These are phyloP conservation scores for Vaccinium macrocarpon DNA, from an alignment of 148 eudicot species.

Conservation along the genomic window DNA sequence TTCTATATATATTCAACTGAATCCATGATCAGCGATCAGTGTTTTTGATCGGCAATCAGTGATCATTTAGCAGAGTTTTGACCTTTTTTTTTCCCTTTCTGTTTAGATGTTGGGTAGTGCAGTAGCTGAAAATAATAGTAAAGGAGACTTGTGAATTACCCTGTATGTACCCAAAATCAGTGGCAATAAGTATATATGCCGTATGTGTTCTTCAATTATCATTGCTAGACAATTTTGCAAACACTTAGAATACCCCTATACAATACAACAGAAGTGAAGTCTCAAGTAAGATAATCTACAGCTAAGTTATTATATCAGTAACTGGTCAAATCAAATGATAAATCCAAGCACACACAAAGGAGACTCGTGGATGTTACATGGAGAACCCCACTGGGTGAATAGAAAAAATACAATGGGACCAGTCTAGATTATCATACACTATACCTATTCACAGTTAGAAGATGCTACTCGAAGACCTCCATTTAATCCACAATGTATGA, in stretches of 20 bases:
- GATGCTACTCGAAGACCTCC: too few species aligned
- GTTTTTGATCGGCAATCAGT: too few species aligned
- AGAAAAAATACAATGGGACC: not conserved
- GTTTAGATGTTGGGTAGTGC: not conserved
- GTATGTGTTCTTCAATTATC: not conserved
- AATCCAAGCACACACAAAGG: not conserved
- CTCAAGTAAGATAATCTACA: not conserved
- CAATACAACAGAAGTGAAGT: not conserved
- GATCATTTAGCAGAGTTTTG: too few species aligned
- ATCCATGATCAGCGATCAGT: not conserved
- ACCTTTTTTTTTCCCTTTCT: not conserved
- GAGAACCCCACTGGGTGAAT: not conserved
- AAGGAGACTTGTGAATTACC: not conserved
- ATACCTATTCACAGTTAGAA: too few species aligned
- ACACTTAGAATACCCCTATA: not conserved
- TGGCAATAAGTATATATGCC: not conserved
- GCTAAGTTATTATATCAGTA: not conserved
- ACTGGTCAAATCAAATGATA: not conserved
- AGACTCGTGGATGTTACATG: not conserved
- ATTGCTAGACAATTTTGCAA: not conserved
- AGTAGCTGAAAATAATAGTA: not conserved
- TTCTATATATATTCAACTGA: not conserved
- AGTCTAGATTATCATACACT: not conserved
- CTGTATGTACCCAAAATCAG: not conserved
- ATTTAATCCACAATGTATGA: too few species aligned